Evolutionary conservation across 768 basidiomycete genomes (phyloP).

Genomic region (Cystofilobasidium bisporidii): DNA sequence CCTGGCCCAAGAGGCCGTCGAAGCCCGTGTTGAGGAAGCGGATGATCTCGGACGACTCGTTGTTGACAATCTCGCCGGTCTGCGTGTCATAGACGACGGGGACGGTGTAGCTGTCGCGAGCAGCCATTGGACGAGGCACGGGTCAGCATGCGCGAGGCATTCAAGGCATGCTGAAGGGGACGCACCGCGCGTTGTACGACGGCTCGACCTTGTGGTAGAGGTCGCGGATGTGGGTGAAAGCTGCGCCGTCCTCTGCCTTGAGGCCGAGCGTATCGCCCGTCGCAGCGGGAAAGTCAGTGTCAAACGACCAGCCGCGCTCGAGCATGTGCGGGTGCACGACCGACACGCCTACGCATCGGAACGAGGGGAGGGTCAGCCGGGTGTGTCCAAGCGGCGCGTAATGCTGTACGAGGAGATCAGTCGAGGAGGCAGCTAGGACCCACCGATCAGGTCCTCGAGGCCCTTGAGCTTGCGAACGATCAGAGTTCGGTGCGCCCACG

Average conservation of each 20-base stretch:
- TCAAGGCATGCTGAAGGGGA: background rate
- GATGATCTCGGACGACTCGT: slow-evolving; percentile 83
- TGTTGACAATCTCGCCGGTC: slow-evolving; percentile 77
- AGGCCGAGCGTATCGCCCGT: slow-evolving; percentile 65
- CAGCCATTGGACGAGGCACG: background rate
- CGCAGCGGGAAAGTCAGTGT: slow-evolving; percentile 53
- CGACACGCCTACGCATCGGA: slow-evolving; percentile 52
- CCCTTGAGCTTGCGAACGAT: slow-evolving; percentile 88
- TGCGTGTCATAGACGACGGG: slow-evolving; percentile 93
- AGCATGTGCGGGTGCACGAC: slow-evolving; percentile 82
- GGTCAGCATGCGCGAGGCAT: too few relatives aligned
- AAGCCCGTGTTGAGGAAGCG: slow-evolving; percentile 83
- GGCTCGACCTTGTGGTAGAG: slow-evolving; percentile 59
- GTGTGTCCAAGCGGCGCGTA: background rate
- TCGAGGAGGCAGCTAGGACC: slow-evolving; percentile 35
- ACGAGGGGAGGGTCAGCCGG: background rate
- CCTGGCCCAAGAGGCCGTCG: slow-evolving; percentile 51
- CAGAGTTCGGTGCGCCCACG: slow-evolving; percentile 70
- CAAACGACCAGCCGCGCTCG: slow-evolving; percentile 76
- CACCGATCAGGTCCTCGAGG: slow-evolving; percentile 70
- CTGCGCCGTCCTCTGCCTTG: slow-evolving; percentile 33
- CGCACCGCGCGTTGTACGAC: background rate
- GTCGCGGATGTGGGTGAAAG: slow-evolving; percentile 59
- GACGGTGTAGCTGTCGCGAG: slow-evolving; percentile 14
- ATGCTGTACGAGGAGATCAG: background rate